Base-by-base conservation (phyloP, 768 basidiomycete genomes). In the Mycena kentingensis region DNA sequence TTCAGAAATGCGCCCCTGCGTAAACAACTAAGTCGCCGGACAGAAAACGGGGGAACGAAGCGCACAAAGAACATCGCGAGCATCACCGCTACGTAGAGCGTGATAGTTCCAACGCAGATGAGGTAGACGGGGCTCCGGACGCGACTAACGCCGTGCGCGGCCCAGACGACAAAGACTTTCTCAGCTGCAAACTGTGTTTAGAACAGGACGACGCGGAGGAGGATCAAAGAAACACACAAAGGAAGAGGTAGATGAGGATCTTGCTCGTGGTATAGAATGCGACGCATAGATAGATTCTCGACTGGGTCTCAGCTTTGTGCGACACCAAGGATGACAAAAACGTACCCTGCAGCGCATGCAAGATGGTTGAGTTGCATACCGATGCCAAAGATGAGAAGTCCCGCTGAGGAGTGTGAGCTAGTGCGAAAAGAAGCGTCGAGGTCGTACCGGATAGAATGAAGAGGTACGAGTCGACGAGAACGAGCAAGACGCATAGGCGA, bases 121-220 rank as follows among this genome's bases (percentile, higher is more conserved):
- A 76, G 62, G 54, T 78, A 81, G 4, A 76, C 63, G 10, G 70
- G 70, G 0, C 74, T 74, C 41, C 69, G 66, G 26, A 71, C 62
- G 4, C 78, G 66, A 34, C 65, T 62, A 26, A 59, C 55, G 7
- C 63, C 22, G 19, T 11, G 59, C 12, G 57, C 53, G 5, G 63
- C 65, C 77, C 77, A 77, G 5, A 78, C 74, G 38, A 77, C 67
- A 51, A 76, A 70, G 7, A 77, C 73, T 36, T 73, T 73, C 58
- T 78, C 76, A 18, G 73, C 76, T 77, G 48, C 8, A 13, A 36
- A 21, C 21, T 7, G 28, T 16, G 41, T 26, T 16, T 21, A 38
- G 1, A 43, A 43, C 44, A 53, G 36, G 37, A 31, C n/a, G 6
- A 22, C 29, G 35, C 44, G 31, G 24, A 34, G 46, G 48, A 19